Base-by-base conservation (phyloP, 805 yeast genomes). In the Starmerella sp. region DNA sequence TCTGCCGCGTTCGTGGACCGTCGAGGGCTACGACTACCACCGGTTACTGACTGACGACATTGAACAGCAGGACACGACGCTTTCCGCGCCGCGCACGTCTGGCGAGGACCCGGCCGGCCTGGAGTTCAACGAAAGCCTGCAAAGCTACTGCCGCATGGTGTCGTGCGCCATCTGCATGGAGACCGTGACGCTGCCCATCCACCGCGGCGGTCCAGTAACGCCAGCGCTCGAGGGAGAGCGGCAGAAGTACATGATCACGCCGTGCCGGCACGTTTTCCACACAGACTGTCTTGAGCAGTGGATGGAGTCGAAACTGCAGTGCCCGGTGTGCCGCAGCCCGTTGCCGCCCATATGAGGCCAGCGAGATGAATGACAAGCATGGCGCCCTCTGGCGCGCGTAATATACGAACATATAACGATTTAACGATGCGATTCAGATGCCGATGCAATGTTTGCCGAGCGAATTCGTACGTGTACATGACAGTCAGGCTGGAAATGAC, bases 301-400 rank as follows among this genome's bases (percentile, higher is more conserved):
- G 49, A 46, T 46, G 49, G 49, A 46, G 39, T 46, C 49, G 49
- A 46, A 46, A 30, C 38, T 46, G 15, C 49, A 46, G 49, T 46
- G 49, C 30, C 49, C 49, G 3, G 49, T 46, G 9, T 46, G 49
- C 39, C 49, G 49, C n/a, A 34, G 49, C 10, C 49, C 49, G 10
- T 30, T 46, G 15, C 49, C 49, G 28, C 39, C 38, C 4, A 46
- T 46, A 7, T 46, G 15, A 42, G 14, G 7, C 38, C 6, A 14
- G 22, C 22, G 22, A 22, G 22, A 22, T 22, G 11, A 32, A 32
- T 10, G 11, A 32, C 35, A 10, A 32, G 35, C 35, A 32, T 22
- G 22, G 22, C 22, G 22, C 3, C 22, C 22, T 22, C 22, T 22
- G 22, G 22, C 22, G 22, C 22, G 22, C 2, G 3, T 22, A 22